phyloP scores from a whole-genome alignment of 306 rosid species.

The Rosa persica region DNA sequence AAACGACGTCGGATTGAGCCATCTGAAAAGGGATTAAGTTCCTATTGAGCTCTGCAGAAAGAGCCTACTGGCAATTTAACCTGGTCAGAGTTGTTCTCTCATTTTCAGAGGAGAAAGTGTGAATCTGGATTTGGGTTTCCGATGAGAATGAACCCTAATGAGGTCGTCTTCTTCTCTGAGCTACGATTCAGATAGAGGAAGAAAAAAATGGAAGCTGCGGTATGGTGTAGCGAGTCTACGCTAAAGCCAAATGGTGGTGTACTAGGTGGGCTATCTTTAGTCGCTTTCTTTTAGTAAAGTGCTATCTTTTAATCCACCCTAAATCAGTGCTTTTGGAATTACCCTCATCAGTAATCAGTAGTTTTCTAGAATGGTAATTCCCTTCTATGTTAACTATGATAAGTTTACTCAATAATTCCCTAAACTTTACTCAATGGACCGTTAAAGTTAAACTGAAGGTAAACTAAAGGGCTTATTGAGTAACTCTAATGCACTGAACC shows the following conservation, averaged over 20 bases:
- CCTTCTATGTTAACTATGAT: no score
- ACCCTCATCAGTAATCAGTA: not conserved
- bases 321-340: not conserved
- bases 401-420: no score
- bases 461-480: no score
- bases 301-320: not conserved
- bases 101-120: not conserved
- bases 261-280: not conserved
- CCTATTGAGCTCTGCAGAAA: not conserved
- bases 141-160: not conserved
- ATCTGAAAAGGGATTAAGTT: not conserved
- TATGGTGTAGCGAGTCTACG: not conserved
- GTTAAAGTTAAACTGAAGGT: no score
- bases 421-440: no score
- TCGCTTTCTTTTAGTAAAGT: not conserved
- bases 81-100: not conserved
- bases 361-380: no score
- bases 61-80: not conserved
- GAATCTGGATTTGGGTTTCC: not conserved
- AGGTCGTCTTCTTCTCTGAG: not conserved
- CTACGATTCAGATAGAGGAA: not conserved
- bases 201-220: not conserved
- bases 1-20: not conserved
- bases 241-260: not conserved
- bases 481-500: no score